Conservation (phyloP, 768 basidiomycete genomes). For the Coprinellus micaceus region DNA sequence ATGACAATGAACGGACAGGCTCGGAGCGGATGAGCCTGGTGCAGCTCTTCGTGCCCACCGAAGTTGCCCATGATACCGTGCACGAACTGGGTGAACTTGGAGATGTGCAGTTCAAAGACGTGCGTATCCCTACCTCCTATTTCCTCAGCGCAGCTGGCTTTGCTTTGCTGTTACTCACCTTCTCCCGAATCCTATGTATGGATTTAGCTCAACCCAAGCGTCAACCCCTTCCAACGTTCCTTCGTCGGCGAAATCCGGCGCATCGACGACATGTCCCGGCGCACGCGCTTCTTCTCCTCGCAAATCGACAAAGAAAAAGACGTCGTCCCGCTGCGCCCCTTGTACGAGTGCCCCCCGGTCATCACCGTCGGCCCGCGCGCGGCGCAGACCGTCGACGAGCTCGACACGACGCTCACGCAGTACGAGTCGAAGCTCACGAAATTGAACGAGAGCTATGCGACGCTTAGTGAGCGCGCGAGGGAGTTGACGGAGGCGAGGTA, state of each 20-base stretch:
- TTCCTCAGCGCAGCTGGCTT: too few species aligned
- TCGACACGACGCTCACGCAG: slow-evolving; percentile 82
- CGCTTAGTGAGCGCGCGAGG: slow-evolving; percentile 76
- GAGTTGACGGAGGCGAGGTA: slow-evolving; percentile 93
- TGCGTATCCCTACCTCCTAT: slow-evolving; percentile 42
- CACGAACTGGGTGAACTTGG: slow-evolving; percentile 94
- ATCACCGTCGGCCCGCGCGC: slow-evolving; percentile 89
- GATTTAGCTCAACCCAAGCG: slow-evolving; percentile 93
- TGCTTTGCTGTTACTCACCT: too few species aligned
- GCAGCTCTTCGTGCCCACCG: slow-evolving; percentile 94
- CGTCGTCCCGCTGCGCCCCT: slow-evolving; percentile 74
- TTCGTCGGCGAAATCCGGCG: slow-evolving; percentile 95
- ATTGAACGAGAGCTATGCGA: slow-evolving; percentile 94
- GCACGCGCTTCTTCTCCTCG: slow-evolving; percentile 81
- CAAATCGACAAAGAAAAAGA: slow-evolving; percentile 89
- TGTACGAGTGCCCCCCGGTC: slow-evolving; percentile 82
- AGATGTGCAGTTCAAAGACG: slow-evolving; percentile 96
- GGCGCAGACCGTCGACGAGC: slow-evolving; percentile 89
- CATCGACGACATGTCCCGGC: slow-evolving; percentile 94
- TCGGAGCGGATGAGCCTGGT: slow-evolving; percentile 98
- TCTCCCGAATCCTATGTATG: too few species aligned
- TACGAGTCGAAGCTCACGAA: slow-evolving; percentile 79
- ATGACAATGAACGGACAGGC: slow-evolving; percentile 42
- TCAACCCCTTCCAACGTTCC: slow-evolving; percentile 97
- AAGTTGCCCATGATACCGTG: slow-evolving; percentile 96